Base-by-base conservation (phyloP, 2,329 filamentous ascomycete species). In the Penicillium expansum region DNA sequence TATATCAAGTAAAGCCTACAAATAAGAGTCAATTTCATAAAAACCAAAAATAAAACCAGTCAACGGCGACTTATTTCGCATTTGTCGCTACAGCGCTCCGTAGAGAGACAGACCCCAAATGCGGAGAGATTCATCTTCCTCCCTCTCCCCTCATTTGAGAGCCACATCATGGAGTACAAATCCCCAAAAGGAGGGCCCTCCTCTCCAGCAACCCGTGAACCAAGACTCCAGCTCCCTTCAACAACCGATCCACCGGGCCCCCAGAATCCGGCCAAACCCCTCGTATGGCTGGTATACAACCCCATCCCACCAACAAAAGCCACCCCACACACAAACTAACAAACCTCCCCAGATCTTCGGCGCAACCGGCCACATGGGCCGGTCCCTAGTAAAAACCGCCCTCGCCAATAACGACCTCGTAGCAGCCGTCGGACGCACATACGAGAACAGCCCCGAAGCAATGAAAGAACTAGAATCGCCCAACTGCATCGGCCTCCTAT, bases 311-410 rank as follows among this genome's bases (percentile, higher is more conserved):
- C 48, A 20, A 22, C n/a, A 10, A 35, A 18, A 7, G 45, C n/a
- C 27, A 35, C 48, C 30, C 18, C 4, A 16, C 13, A 37, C 10
- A 27, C 11, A 32, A 18, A 50, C 59, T 60, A 57, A 61, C 45
- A 24, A 29, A 10, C 8, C 16, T 14, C 14, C 24, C 37, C 39
- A 92, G 91, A 81, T 97, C 53, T 99, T 97, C 75, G 94, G 94
- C 48, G 92, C 91, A 48, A 97, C 92, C n/a, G 94, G 94, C 55
- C 94, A 99, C 69, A 96, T 97, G 82, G 94, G 94, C 57, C 88
- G 91, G 51, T 95, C 90, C 8, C 84, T 97, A 20, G 90, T 93
- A 58, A 93, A 94, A 68, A 86, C 84, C 53, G 91, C 90, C 16
- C 82, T 97, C 22, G 81, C 85, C 16, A 89, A 91, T 66, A 88